Evolutionary conservation across 192 early-diverging fungal genomes (phyloP), one percentile per base, ranked within the genome.

Genomic region (Chytriomyces sp.): DNA sequence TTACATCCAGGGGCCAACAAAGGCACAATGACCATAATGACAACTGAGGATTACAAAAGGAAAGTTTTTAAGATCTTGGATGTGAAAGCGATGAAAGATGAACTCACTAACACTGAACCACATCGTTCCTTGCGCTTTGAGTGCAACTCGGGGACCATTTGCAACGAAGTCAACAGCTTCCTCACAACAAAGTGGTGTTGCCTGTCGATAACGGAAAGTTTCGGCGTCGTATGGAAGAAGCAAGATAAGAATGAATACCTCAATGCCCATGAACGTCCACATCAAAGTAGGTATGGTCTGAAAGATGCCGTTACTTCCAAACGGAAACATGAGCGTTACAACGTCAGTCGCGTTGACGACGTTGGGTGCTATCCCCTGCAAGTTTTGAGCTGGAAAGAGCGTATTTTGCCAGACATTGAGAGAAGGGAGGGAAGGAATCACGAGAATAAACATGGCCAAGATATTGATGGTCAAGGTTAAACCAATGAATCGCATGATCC

Each of bases 201-300:
- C 55, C 55, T 57, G 55, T 7, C 8, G 41, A 19, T 7, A 19
- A 19, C 8, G 41, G 41, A 19, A 19, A 19, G 41, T 7, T 7
- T 7, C 7, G 19, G 7, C 19, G 26, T 57, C 26, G 8, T 30
- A 25, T 57, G n/a, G 28, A 25, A 25, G 8, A 7, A 57, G 14
- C 55, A 6, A 57, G 26, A 7, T n/a, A 8, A 57, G 26, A 26
- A 57, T n/a, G 26, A 6, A 57, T n/a, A 57, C 55, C 55, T 57
- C 55, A 57, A 57, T 57, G 8, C 55, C 55, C 28, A 57, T n/a
- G 28, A 57, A 57, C 12, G 55, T 57, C 55, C 55, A 57, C 55
- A 57, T 57, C 55, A 57, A 57, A 57, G 55, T 57, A 7, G 55
- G 55, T n/a, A 57, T 57, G 6, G 55, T 57, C 26, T 57, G 55